Evolutionary conservation across 805 yeast genomes (phyloP).

Genomic region (Candida sphagnicola): DNA sequence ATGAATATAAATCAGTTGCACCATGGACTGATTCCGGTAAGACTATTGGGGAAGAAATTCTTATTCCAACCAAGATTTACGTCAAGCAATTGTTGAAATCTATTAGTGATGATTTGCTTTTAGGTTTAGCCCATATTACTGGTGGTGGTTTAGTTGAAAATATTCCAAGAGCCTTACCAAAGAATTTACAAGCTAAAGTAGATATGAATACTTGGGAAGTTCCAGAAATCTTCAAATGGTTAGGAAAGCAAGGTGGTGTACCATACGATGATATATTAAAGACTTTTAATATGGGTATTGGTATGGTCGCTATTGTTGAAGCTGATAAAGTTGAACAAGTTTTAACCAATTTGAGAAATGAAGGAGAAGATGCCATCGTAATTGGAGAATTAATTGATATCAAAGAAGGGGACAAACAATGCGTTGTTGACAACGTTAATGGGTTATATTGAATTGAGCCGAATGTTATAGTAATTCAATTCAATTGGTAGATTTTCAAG

Average conservation of each 20-base stretch:
- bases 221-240: slow-evolving; percentile 90
- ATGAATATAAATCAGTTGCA: slow-evolving; percentile 66
- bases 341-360: slow-evolving; percentile 47
- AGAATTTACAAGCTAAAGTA: slow-evolving; percentile 69
- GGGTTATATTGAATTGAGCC: slow-evolving; percentile 24
- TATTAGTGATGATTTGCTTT: slow-evolving; percentile 58
- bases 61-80: slow-evolving; percentile 90
- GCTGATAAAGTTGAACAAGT: slow-evolving; percentile 59
- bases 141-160: slow-evolving; percentile 98
- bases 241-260: slow-evolving; percentile 86
- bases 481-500: neutral
- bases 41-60: slow-evolving; percentile 80
- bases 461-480: too few species aligned
- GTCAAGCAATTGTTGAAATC: slow-evolving; percentile 85
- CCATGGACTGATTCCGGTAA: slow-evolving; percentile 72
- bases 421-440: slow-evolving; percentile 50
- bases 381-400: slow-evolving; percentile 37
- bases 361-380: slow-evolving; percentile 68
- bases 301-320: slow-evolving; percentile 88
- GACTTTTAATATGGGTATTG: slow-evolving; percentile 94
- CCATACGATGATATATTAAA: slow-evolving; percentile 81
- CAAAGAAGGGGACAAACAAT: slow-evolving; percentile 50
- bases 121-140: slow-evolving; percentile 95
- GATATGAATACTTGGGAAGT: slow-evolving; percentile 81
- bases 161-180: slow-evolving; percentile 91